Conservation (phyloP, 225 moss, liverwort and hornwort species). For the Polytrichum commune region DNA sequence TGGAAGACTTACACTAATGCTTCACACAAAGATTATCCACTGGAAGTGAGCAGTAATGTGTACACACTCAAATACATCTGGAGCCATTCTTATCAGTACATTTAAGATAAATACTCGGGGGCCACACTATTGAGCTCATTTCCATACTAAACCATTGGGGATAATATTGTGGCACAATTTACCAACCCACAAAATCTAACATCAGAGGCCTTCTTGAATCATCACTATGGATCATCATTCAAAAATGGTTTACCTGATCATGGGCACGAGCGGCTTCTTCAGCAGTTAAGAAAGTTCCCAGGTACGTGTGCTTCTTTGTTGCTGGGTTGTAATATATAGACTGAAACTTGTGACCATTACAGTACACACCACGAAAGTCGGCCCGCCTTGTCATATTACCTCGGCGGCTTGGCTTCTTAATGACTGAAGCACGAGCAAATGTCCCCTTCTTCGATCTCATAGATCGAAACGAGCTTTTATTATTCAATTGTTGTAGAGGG, state of each 20-base stretch:
- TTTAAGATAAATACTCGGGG: too few relatives aligned
- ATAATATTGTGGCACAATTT: too few relatives aligned
- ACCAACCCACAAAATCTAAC: too few relatives aligned
- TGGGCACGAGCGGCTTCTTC: constrained; percentile 85
- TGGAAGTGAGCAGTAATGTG: too few relatives aligned
- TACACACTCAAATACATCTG: too few relatives aligned
- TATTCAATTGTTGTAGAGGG: constrained; percentile 13
- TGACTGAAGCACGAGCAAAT: constrained; percentile 7
- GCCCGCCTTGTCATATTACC: constrained; percentile 58
- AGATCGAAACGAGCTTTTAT: constrained; percentile 27
- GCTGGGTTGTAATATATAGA: constrained; percentile 80
- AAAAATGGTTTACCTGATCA: constrained; percentile 36
- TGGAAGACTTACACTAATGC: too few relatives aligned
- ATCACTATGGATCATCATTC: neutral
- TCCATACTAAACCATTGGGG: too few relatives aligned
- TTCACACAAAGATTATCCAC: too few relatives aligned
- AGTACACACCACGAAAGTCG: constrained; percentile 77
- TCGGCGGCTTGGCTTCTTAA: constrained; percentile 39
- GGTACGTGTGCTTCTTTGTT: constrained; percentile 74
- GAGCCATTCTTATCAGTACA: too few relatives aligned
- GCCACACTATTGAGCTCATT: too few relatives aligned
- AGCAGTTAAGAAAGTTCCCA: constrained; percentile 76
- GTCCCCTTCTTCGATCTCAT: constrained; percentile 48
- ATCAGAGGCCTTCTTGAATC: too few relatives aligned
- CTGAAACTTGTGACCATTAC: constrained; percentile 84